These are phyloP conservation scores for Hemileia vastatrix DNA, from an alignment of 1,284 basidiomycete genomes.

Conservation along the genomic window DNA sequence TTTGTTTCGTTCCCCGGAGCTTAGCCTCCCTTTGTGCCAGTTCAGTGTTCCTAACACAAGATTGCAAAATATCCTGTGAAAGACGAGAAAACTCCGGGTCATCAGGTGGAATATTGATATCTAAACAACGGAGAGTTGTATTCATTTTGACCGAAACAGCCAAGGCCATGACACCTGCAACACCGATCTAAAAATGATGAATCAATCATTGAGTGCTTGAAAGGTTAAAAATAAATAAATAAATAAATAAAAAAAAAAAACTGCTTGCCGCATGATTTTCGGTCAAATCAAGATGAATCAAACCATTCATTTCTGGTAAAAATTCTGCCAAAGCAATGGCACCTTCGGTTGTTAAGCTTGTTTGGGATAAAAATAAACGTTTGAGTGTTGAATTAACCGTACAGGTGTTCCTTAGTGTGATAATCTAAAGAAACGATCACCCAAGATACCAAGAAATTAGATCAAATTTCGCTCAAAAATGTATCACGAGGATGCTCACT, in stretches of 20 bases:
- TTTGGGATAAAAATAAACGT: conserved; percentile 79
- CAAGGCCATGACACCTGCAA: conserved; percentile 86
- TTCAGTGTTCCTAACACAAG: conserved; percentile 81
- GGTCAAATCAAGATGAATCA: conserved; percentile 63
- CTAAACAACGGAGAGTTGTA: conserved; percentile 75
- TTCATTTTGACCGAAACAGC: conserved; percentile 73
- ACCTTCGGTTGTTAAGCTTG: conserved; percentile 67
- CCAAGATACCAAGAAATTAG: too few relatives aligned
- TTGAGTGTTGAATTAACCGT: conserved; percentile 86
- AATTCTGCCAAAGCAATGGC: conserved; percentile 95
- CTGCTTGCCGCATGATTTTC: conserved; percentile 29
- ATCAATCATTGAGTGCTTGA: not conserved
- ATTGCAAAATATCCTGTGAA: conserved; percentile 47
- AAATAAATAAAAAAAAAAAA: not conserved
- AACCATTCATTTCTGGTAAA: conserved; percentile 72
- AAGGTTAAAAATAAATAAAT: not conserved
- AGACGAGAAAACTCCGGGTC: conserved; percentile 70
- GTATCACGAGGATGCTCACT: too few relatives aligned
- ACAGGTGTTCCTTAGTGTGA: conserved; percentile 79
- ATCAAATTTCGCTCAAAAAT: too few relatives aligned
- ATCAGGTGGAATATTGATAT: conserved; percentile 80
- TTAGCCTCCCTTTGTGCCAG: conserved; percentile 42
- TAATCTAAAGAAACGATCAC: conserved; percentile 53
- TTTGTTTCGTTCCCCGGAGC: conserved; percentile 33
- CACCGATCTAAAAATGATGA: conserved; percentile 52